Conservation (phyloP, 805 yeast genomes). For the Lipomyces sp. region DNA sequence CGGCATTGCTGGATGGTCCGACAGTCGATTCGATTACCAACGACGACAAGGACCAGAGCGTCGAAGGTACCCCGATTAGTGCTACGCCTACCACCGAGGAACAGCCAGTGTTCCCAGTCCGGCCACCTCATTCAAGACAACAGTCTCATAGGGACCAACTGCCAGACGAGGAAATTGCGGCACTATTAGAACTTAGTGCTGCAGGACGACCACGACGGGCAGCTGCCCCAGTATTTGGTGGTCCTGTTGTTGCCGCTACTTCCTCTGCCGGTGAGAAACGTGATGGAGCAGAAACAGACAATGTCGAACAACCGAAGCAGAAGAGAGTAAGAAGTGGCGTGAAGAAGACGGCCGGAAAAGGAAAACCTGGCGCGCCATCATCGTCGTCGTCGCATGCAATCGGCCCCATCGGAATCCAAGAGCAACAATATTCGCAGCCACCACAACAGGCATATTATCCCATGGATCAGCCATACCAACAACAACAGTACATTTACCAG, state of each 20-base stretch:
- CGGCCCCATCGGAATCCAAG: too few relatives aligned
- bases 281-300: background rate
- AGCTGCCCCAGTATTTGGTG: slow-evolving; percentile 32
- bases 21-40: slow-evolving; percentile 8
- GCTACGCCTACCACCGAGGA: background rate
- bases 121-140: slow-evolving; percentile 3
- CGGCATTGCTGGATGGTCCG: slow-evolving; percentile 8
- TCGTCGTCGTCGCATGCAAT: too few relatives aligned
- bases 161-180: slow-evolving; percentile 27
- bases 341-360: slow-evolving; percentile 3
- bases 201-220: slow-evolving; percentile 30
- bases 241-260: slow-evolving; percentile 1
- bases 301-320: slow-evolving; percentile 5
- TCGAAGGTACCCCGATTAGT: slow-evolving; percentile 1
- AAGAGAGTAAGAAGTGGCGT: slow-evolving; percentile 14
- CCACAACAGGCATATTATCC: background rate
- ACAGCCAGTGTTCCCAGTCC: background rate
- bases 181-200: slow-evolving; percentile 20
- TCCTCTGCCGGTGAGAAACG: slow-evolving; percentile 5
- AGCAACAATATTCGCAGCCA: background rate
- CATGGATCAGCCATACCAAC: background rate
- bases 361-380: background rate
- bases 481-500: background rate
- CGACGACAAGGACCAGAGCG: background rate
- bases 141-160: slow-evolving; percentile 7